These are phyloP conservation scores for Exserohilum turcica DNA, from an alignment of 2,329 filamentous ascomycete genomes.

Conservation along the genomic window DNA sequence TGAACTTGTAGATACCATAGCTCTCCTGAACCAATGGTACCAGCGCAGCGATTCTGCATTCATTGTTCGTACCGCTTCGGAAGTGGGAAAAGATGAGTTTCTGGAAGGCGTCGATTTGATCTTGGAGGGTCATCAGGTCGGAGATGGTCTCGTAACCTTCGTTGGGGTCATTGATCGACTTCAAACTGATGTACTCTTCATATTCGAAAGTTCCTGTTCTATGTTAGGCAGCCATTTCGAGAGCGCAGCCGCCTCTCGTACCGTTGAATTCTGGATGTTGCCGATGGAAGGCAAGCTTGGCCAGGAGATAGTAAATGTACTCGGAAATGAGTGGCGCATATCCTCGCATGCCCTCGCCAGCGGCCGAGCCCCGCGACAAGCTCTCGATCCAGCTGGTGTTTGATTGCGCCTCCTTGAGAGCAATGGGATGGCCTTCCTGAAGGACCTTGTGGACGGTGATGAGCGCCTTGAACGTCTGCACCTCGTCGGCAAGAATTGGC, in stretches of 20 bases:
- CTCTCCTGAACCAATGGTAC: conserved; percentile 95
- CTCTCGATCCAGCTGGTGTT: conserved; percentile 93
- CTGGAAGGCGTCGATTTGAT: conserved; percentile 98
- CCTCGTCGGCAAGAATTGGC: conserved; percentile 96
- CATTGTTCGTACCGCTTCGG: conserved; percentile 87
- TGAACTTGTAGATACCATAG: conserved; percentile 99
- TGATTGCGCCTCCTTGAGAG: conserved; percentile 84
- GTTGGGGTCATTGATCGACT: conserved; percentile 97
- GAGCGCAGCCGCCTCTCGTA: conserved; percentile 31
- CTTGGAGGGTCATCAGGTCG: conserved; percentile 94
- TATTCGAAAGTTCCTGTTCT: conserved; percentile 82
- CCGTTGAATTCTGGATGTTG: conserved; percentile 98
- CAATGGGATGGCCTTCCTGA: conserved; percentile 91
- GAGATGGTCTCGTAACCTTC: conserved; percentile 96
- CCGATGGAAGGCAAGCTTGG: conserved; percentile 94
- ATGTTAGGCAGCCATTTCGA: conserved; percentile 20
- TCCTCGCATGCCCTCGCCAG: conserved; percentile 78
- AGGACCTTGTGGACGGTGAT: conserved; percentile 98
- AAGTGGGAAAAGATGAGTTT: conserved; percentile 99
- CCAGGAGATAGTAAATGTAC: conserved; percentile 93
- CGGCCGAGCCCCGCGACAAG: conserved; percentile 78
- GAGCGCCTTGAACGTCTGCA: conserved; percentile 98
- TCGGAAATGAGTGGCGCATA: conserved; percentile 93
- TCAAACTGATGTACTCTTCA: conserved; percentile 97
- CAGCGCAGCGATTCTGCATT: conserved; percentile 92